Base-by-base conservation (phyloP, 2,329 filamentous ascomycete species). In the Penicillium hordei region DNA sequence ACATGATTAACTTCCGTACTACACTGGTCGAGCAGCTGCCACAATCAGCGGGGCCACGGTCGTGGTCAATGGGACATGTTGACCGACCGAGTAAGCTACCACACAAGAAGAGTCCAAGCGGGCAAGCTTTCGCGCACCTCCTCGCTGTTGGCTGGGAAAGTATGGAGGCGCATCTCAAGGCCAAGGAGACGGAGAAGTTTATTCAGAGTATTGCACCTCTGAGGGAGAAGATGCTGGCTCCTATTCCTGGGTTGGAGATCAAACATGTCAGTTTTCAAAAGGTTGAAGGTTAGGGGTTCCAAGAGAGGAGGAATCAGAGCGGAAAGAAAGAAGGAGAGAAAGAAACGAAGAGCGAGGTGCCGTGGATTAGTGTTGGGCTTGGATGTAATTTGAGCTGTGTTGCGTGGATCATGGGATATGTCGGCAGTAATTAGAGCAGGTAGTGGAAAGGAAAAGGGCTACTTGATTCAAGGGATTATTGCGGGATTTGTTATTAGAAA, bases 81-180 rank as follows among this genome's bases (percentile, higher is more conserved):
- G 72, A 75, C 34, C 62, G 75, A 21, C 75, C 75, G 0, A 68
- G 68, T 23, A 64, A 52, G 55, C 57, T 74, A 39, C 39, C 64
- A 29, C 71, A 64, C 69, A 66, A 39, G 66, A 73, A 56, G 70
- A 79, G 77, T 64, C 68, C 60, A 38, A 76, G 71, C 17, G 75
- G 74, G 3, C 68, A 76, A 62, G 80, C 76, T 12, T 75, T 75
- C 54, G 68, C 77, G 55, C 76, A 77, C 63, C 63, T 79, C 4
- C 57, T 76, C n/a, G 72, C 75, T 19, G 70, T 83, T 53, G 83
- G 82, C 5, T 86, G 83, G 83, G 70, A 78, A 50, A 80, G 73
- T 63, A 72, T 81, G 21, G 78, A 82, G 36, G 73, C 72, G 48
- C 83, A 85, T 68, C 71, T 77, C 74, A 69, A 69, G 48, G 81